These are phyloP conservation scores for Alternaria dauci DNA, from an alignment of 2,329 filamentous ascomycete species.

Conservation along the genomic window DNA sequence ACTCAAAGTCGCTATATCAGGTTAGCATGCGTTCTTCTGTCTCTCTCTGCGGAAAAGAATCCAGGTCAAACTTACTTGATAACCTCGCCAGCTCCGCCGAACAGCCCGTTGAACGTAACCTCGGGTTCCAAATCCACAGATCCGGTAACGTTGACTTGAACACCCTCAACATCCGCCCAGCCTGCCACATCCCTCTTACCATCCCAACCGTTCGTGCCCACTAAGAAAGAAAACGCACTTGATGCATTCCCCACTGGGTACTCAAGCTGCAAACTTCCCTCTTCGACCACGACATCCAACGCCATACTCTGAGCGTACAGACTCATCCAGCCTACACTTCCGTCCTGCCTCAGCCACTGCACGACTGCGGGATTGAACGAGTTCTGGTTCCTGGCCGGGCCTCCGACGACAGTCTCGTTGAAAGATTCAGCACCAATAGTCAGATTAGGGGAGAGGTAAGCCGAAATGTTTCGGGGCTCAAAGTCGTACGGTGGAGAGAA, in stretches of 20 bases:
- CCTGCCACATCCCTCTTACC: conserved; percentile 55
- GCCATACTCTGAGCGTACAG: conserved; percentile 40
- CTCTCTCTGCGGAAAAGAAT: not conserved
- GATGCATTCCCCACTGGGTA: conserved; percentile 63
- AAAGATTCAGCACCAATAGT: conserved; percentile 69
- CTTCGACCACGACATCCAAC: conserved; percentile 31
- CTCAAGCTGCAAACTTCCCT: conserved; percentile 56
- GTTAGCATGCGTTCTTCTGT: conserved; percentile 3
- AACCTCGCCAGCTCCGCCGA: conserved; percentile 47
- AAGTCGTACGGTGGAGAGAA: conserved; percentile 68
- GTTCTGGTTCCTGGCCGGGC: conserved; percentile 59
- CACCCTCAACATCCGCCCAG: conserved; percentile 60
- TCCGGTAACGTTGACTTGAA: conserved; percentile 57
- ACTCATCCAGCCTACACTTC: conserved; percentile 41
- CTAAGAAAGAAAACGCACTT: conserved; percentile 61
- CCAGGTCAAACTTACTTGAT: conserved; percentile 47
- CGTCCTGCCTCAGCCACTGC: conserved; percentile 60
- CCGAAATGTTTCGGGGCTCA: conserved; percentile 65
- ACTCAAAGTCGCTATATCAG: conserved; percentile 47
- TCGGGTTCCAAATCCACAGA: conserved; percentile 54
- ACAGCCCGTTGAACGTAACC: conserved; percentile 56
- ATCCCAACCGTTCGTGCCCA: conserved; percentile 56
- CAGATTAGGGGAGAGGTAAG: conserved; percentile 65
- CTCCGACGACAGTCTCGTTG: conserved; percentile 64
- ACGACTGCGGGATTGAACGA: conserved; percentile 68